Percentiles rank a stretch among this genome's conserved stretches.
These are phyloP conservation scores for Ceratobasidium sp. DNA, from an alignment of 1,284 basidiomycete species.

Conservation along the genomic window DNA sequence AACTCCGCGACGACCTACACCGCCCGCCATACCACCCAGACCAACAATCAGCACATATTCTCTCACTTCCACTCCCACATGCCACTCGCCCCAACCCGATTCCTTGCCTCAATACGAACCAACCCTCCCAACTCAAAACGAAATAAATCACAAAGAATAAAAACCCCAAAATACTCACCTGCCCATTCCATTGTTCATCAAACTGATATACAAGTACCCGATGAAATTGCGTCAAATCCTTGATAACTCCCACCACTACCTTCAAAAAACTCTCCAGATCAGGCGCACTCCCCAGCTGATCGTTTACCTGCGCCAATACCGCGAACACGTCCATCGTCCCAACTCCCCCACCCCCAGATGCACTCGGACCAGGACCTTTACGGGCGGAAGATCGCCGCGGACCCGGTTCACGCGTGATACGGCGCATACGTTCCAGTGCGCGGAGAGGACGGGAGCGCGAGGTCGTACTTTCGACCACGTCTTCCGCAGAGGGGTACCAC, in stretches of 20 bases:
- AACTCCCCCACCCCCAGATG: slow-evolving; percentile 52
- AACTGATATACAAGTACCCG: slow-evolving; percentile 91
- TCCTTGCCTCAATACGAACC: slow-evolving; percentile 55
- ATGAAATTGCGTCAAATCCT: slow-evolving; percentile 86
- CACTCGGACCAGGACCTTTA: slow-evolving; percentile 32
- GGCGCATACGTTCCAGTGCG: slow-evolving; percentile 75
- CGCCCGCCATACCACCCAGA: slow-evolving; percentile 53
- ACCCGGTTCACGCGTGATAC: slow-evolving; percentile 53
- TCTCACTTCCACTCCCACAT: too few species aligned
- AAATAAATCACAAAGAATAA: background rate
- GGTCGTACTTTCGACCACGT: slow-evolving; percentile 80
- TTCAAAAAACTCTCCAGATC: slow-evolving; percentile 81
- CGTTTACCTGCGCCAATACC: slow-evolving; percentile 85
- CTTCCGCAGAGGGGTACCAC: slow-evolving; percentile 66
- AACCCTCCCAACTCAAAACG: background rate
- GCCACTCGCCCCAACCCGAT: too few species aligned
- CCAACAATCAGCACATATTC: too few species aligned
- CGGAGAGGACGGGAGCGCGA: slow-evolving; percentile 77
- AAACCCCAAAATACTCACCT: slow-evolving; percentile 56
- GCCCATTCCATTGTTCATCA: slow-evolving; percentile 76
- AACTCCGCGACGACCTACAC: slow-evolving; percentile 78
- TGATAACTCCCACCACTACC: slow-evolving; percentile 81
- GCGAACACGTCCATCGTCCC: slow-evolving; percentile 85
- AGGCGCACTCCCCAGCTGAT: slow-evolving; percentile 77
- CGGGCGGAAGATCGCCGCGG: slow-evolving; percentile 49